Evolutionary conservation across 768 basidiomycete species (phyloP).

Genomic region (Cytidiella melzeri): DNA sequence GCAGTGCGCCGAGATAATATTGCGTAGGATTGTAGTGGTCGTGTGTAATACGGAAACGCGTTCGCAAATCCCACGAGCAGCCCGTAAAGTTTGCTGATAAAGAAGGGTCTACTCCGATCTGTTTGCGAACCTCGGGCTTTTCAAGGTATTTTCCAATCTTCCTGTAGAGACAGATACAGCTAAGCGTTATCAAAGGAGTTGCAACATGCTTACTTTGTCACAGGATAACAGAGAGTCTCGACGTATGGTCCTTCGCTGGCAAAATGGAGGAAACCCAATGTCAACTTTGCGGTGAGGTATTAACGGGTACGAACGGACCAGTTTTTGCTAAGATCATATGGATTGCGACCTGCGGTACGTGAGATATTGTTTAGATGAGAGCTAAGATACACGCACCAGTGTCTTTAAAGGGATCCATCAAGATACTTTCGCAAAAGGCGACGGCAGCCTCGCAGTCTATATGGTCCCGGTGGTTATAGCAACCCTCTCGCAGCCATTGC

Average conservation of each 20-base stretch:
- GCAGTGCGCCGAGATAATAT: conserved; percentile 41
- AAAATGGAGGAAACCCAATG: too few relatives aligned
- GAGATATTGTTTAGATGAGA: background rate
- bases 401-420: conserved; percentile 22
- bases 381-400: conserved; percentile 23
- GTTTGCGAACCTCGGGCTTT: conserved; percentile 43
- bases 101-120: conserved; percentile 58
- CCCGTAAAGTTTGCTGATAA: conserved; percentile 17
- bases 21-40: conserved; percentile 17
- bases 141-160: conserved; percentile 56
- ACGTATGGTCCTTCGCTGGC: background rate
- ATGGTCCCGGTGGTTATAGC: conserved; percentile 36
- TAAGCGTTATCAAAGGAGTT: background rate
- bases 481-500: conserved; percentile 31
- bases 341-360: conserved; percentile 35
- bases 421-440: conserved; percentile 30
- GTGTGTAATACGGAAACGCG: conserved; percentile 21
- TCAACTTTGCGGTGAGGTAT: too few relatives aligned
- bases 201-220: background rate
- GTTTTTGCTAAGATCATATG: conserved; percentile 61
- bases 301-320: too few relatives aligned
- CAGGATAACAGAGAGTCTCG: conserved; percentile 50
- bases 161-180: conserved; percentile 25
- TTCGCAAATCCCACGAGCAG: conserved; percentile 44
- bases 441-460: conserved; percentile 38